A percentile compares a stretch with the other conserved stretches of the same genome.
Conservation (phyloP, 1,139 yeast genomes). For the Pichia sp. region DNA sequence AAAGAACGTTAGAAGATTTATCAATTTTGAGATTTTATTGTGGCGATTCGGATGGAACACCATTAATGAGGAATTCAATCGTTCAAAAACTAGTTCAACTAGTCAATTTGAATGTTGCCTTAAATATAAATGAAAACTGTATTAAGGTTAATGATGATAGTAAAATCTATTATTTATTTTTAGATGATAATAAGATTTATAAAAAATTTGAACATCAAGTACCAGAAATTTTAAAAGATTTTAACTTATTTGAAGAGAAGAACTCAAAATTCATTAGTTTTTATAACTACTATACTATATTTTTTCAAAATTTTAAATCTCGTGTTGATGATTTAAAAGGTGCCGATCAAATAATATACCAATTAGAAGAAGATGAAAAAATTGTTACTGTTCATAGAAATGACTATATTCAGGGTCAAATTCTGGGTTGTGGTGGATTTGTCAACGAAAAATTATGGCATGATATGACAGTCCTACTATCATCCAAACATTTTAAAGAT, state of each 20-base stretch:
- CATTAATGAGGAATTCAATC: constrained; percentile 11
- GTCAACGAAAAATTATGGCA: constrained; percentile 2
- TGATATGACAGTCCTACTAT: background rate
- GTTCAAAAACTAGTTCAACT: constrained; percentile 10
- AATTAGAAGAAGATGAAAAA: background rate
- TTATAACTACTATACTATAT: background rate
- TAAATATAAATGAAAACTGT: constrained; percentile 9
- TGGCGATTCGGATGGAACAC: constrained; percentile 15
- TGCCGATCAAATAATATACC: constrained; percentile 8
- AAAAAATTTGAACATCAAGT: constrained; percentile 5
- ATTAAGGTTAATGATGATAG: constrained; percentile 1
- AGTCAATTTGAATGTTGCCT: background rate
- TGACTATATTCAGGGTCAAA: constrained; percentile 9
- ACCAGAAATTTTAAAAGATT: constrained; percentile 2
- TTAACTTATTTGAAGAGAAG: background rate
- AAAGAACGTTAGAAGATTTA: constrained; percentile 14
- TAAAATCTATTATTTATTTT: background rate
- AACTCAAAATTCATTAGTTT: background rate
- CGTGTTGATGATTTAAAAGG: constrained; percentile 8
- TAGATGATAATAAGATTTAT: constrained; percentile 4
- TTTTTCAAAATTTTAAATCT: background rate
- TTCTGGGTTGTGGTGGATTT: constrained; percentile 9
- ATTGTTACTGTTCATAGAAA: constrained; percentile 7
- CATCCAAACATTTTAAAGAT: background rate
- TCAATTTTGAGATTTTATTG: constrained; percentile 18